These are phyloP conservation scores for Peronospora destructor DNA, from an alignment of 352 stramenopile species.

Conservation along the genomic window DNA sequence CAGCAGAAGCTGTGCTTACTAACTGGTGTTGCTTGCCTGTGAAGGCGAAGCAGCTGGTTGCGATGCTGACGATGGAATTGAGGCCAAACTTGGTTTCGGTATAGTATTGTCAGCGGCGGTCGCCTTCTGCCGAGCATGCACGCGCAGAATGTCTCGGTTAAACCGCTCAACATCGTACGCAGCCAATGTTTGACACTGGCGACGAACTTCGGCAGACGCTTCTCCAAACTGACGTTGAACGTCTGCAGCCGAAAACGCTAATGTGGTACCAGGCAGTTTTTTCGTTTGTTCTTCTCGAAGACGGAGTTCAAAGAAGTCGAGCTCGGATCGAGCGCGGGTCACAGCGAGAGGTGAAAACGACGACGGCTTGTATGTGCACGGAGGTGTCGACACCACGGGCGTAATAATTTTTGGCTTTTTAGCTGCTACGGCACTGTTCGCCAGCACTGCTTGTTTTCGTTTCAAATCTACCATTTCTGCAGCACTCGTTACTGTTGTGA, in stretches of 20 bases:
- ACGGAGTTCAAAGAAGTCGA: slow-evolving; percentile 43
- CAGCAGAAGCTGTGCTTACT: neutral
- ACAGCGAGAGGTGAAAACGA: slow-evolving; percentile 34
- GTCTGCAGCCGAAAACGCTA: slow-evolving; percentile 16
- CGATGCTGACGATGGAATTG: neutral
- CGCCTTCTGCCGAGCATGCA: slow-evolving; percentile 56
- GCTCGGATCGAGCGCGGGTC: slow-evolving; percentile 21
- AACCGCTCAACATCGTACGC: slow-evolving; percentile 48
- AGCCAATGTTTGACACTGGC: slow-evolving; percentile 40
- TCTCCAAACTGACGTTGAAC: slow-evolving; percentile 29
- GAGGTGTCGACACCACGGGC: neutral
- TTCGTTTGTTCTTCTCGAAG: slow-evolving; percentile 12
- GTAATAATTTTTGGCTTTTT: slow-evolving; percentile 16
- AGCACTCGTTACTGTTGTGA: neutral
- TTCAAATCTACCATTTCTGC: slow-evolving; percentile 15
- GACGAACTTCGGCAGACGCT: slow-evolving; percentile 25
- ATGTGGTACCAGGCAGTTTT: slow-evolving; percentile 1
- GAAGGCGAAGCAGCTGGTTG: neutral
- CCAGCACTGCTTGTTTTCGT: slow-evolving; percentile 12
- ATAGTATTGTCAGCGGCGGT: slow-evolving; percentile 13
- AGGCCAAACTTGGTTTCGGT: slow-evolving; percentile 3
- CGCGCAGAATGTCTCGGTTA: slow-evolving; percentile 51
- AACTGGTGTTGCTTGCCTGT: neutral
- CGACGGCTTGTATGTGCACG: slow-evolving; percentile 32
- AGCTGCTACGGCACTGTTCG: neutral